Percentiles rank a stretch among this genome's conserved stretches.
Conservation (phyloP, 2,329 filamentous ascomycete species). For the Fusarium scirpi region DNA sequence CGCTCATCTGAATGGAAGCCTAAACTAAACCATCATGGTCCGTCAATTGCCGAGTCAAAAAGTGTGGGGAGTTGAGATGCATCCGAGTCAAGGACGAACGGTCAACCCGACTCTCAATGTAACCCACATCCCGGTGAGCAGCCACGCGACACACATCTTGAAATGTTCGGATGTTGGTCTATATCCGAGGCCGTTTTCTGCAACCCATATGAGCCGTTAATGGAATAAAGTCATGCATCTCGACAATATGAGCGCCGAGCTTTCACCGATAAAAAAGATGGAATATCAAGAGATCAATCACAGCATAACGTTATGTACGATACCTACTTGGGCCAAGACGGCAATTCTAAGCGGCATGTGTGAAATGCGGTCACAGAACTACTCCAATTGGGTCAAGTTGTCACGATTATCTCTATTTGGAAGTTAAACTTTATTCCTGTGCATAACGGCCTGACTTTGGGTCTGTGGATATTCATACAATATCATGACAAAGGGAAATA, state of each 20-base stretch:
- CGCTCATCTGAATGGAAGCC: neutral
- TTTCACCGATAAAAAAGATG: conserved; percentile 1
- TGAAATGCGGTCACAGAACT: neutral
- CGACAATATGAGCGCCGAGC: neutral
- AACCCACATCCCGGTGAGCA: conserved; percentile 7
- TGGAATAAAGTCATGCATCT: conserved; percentile 12
- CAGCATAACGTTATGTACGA: neutral
- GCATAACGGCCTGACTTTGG: neutral
- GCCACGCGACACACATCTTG: conserved; percentile 7
- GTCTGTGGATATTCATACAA: neutral
- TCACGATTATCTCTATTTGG: neutral
- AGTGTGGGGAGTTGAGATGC: conserved; percentile 3
- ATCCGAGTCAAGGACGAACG: conserved; percentile 8
- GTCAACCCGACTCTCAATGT: conserved; percentile 3
- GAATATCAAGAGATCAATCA: neutral
- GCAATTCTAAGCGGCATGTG: conserved; percentile 11
- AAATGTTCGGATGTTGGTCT: conserved; percentile 15
- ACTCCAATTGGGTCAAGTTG: neutral
- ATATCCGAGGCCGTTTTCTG: neutral
- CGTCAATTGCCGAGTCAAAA: conserved; percentile 15
- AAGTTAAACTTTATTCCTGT: neutral
- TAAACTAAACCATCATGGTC: neutral
- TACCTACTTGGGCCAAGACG: neutral
- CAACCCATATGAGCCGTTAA: neutral
- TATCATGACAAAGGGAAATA: neutral